Conservation (phyloP, 202 grass and related monocot species). For the Carex arenaria region DNA sequence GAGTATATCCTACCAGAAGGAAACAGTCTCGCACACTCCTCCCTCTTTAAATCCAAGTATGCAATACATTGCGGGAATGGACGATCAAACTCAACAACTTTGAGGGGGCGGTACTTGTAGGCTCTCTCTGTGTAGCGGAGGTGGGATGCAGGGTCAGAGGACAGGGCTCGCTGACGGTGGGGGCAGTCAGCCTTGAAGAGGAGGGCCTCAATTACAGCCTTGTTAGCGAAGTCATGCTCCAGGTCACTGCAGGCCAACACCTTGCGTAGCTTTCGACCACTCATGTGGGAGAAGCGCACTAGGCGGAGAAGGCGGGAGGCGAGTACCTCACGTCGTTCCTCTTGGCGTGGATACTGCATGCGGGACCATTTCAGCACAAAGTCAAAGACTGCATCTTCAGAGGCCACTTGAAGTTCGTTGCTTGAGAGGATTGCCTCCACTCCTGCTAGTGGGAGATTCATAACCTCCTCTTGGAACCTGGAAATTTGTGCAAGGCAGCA, state of each 20-base stretch:
- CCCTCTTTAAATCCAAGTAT: constrained; percentile 85
- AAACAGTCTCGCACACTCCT: constrained; percentile 73
- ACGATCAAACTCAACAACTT: constrained; percentile 78
- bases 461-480: constrained; percentile 94
- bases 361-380: constrained; percentile 73
- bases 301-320: constrained; percentile 58
- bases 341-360: constrained; percentile 42
- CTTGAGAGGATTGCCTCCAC: constrained; percentile 80
- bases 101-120: constrained; percentile 79
- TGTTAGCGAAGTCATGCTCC: constrained; percentile 64
- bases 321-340: constrained; percentile 61
- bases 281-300: constrained; percentile 86
- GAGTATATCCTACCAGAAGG: constrained; percentile 88
- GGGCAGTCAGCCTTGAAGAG: constrained; percentile 76
- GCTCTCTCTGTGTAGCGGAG: constrained; percentile 46
- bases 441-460: constrained; percentile 77
- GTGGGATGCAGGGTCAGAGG: constrained; percentile 33
- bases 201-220: constrained; percentile 62
- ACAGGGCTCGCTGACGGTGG: constrained; percentile 49
- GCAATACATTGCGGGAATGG: constrained; percentile 92
- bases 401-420: constrained; percentile 93
- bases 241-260: constrained; percentile 61
- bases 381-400: constrained; percentile 94
- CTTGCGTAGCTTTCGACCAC: constrained; percentile 68
- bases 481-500: constrained; percentile 2